Conservation (phyloP, 2,329 filamentous ascomycete species). For the Calonectria crousiana region DNA sequence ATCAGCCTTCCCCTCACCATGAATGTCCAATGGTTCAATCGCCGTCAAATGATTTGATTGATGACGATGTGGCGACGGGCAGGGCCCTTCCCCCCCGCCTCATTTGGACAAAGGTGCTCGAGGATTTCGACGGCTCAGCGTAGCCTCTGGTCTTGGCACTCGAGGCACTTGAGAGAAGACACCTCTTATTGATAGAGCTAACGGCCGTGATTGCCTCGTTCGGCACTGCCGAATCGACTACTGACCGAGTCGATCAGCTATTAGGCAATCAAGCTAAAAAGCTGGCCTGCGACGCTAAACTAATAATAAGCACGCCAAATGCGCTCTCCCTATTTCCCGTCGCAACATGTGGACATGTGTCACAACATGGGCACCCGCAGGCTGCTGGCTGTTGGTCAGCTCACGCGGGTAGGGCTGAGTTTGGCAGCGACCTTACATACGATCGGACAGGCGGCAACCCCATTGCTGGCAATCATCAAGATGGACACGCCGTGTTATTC, state of each 20-base stretch:
- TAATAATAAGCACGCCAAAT: neutral
- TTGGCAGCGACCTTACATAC: slow-evolving; percentile 8
- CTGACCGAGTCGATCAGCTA: slow-evolving; percentile 3
- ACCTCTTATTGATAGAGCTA: neutral
- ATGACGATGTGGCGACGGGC: neutral
- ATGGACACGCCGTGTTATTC: neutral
- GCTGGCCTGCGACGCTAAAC: slow-evolving; percentile 5
- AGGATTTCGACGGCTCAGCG: neutral
- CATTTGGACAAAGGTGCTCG: neutral
- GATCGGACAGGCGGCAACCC: slow-evolving; percentile 5
- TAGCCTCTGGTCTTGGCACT: neutral
- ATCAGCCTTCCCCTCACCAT: neutral
- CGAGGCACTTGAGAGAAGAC: neutral
- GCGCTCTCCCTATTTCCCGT: slow-evolving; percentile 11
- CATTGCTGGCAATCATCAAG: neutral
- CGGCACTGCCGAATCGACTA: slow-evolving; percentile 19
- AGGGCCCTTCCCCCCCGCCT: neutral
- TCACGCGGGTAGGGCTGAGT: slow-evolving; percentile 24
- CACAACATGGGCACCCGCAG: slow-evolving; percentile 19
- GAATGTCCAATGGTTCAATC: neutral
- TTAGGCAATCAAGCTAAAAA: neutral
- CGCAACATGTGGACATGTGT: slow-evolving; percentile 19
- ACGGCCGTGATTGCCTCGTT: slow-evolving; percentile 1
- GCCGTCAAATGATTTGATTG: neutral
- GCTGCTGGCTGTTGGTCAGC: slow-evolving; percentile 17